phyloP scores from a whole-genome alignment of 129 eudicot genomes.

The Ambrosia trifida region DNA sequence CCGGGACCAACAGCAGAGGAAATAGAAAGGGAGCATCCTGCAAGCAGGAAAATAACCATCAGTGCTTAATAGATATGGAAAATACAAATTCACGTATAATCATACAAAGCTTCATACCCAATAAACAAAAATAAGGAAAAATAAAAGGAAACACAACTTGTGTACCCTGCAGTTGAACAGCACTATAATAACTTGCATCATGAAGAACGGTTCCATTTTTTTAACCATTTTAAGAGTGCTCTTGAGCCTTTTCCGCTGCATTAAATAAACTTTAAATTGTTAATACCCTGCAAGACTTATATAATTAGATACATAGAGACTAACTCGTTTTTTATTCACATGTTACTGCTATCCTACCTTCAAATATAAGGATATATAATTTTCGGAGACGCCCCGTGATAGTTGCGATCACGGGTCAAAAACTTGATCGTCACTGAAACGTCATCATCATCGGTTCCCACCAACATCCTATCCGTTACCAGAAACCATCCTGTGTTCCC shows the following conservation, averaged over 20 bases:
- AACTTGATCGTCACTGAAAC: too few species aligned
- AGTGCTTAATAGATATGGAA: not conserved
- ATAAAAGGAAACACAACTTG: constrained; percentile 50
- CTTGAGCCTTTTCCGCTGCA: constrained; percentile 90
- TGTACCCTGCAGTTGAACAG: constrained; percentile 83
- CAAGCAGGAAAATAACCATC: constrained; percentile 21
- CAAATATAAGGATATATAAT: not conserved
- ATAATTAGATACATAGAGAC: not conserved
- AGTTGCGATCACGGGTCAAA: too few species aligned
- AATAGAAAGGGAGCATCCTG: constrained; percentile 42
- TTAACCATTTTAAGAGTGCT: constrained; percentile 75
- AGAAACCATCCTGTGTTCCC: too few species aligned
- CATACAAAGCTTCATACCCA: constrained; percentile 3
- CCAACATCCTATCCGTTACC: too few species aligned
- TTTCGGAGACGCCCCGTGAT: not conserved
- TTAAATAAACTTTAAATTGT: constrained; percentile 22
- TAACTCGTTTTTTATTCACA: not conserved
- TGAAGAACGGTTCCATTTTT: constrained; percentile 67
- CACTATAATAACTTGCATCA: constrained; percentile 77
- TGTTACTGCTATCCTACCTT: constrained; percentile 13
- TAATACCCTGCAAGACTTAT: not conserved
- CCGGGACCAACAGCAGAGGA: too few species aligned
- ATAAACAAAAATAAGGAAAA: constrained; percentile 14
- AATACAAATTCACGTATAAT: not conserved
- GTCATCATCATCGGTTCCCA: too few species aligned